These are phyloP conservation scores for Taiozyma sp. DNA, from an alignment of 1,139 yeast species.

Conservation along the genomic window DNA sequence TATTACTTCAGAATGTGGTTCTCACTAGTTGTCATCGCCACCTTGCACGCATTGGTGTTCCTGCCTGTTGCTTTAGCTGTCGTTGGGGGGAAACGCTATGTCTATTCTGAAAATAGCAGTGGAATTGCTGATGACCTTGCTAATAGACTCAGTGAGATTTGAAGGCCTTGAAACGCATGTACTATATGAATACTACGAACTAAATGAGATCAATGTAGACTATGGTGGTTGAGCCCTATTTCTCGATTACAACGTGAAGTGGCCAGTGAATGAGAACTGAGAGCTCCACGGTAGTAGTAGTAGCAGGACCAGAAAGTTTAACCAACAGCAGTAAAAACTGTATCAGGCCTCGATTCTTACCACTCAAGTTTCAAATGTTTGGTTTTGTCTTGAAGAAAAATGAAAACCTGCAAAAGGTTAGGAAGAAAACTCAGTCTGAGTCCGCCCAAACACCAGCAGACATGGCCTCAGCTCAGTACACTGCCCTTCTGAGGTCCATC, in stretches of 20 bases:
- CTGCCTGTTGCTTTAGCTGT: conserved; percentile 70
- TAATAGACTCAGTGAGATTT: conserved; percentile 2
- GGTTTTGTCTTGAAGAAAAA: no score
- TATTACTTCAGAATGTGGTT: conserved; percentile 97
- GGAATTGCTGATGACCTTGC: conserved; percentile 28
- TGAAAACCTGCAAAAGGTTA: not conserved
- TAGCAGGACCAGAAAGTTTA: no score
- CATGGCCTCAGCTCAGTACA: not conserved
- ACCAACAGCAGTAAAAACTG: no score
- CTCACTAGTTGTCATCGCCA: conserved; percentile 71
- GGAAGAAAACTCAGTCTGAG: not conserved
- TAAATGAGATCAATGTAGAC: conserved; percentile 2
- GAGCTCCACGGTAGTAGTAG: not conserved
- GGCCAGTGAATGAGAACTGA: not conserved
- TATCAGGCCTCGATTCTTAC: no score
- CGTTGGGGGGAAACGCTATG: conserved; percentile 55
- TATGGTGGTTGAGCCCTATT: not conserved
- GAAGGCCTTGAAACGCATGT: not conserved
- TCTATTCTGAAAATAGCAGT: conserved; percentile 26
- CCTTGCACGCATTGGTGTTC: conserved; percentile 71
- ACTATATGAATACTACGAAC: conserved; percentile 3
- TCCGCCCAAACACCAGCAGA: not conserved
- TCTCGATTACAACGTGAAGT: not conserved
- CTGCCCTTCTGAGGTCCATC: not conserved
- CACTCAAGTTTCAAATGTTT: no score